phyloP scores from a whole-genome alignment of 345 rosid species.

The Hibiscus mutabilis region DNA sequence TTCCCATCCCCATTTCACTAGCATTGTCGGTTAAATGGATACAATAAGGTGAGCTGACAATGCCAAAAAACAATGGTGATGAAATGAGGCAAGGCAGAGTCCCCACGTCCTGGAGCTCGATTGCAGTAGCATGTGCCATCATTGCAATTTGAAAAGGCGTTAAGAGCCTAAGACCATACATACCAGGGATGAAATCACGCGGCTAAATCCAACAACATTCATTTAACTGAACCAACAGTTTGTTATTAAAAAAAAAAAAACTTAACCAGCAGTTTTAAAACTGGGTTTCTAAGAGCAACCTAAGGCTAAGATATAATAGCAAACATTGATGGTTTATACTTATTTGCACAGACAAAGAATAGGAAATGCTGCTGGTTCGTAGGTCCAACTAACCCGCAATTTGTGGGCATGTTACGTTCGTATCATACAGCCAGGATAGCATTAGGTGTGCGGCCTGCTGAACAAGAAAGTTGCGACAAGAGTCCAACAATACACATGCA shows the following conservation, averaged over 20 bases:
- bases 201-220: neutral
- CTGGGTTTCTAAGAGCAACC: neutral
- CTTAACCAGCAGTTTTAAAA: neutral
- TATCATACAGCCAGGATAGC: neutral
- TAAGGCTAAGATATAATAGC: neutral
- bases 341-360: neutral
- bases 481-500: neutral
- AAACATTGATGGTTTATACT: neutral
- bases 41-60: neutral
- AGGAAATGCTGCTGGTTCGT: neutral
- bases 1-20: neutral
- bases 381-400: neutral
- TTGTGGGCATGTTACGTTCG: conserved; percentile 10
- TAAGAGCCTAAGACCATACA: neutral
- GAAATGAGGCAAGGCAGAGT: neutral
- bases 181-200: neutral
- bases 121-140: conserved; percentile 6
- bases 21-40: neutral
- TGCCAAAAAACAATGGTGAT: neutral
- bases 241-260: no score
- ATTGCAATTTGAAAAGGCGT: neutral
- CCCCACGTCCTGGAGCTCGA: neutral
- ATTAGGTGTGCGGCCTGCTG: neutral
- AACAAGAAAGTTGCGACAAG: neutral
- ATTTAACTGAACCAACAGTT: no score